Percentiles rank a stretch among this genome's conserved stretches.
Evolutionary conservation across 306 rosid genomes (phyloP).

Genomic region (Cucurbita moschata): DNA sequence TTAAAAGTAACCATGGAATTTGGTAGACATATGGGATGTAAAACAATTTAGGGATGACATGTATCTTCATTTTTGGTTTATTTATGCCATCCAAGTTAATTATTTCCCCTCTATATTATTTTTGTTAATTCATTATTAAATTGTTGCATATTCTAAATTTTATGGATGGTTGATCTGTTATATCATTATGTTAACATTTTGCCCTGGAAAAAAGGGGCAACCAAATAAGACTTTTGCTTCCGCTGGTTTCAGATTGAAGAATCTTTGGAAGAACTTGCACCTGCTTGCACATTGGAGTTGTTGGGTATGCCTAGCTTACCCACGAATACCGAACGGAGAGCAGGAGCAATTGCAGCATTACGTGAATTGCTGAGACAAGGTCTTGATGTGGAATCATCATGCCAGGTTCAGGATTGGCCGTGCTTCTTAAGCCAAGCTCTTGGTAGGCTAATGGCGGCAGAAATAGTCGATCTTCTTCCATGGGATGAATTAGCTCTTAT

Average conservation of each 20-base stretch:
- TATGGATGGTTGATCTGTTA: not conserved
- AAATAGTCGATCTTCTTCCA: constrained; percentile 84
- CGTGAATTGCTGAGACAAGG: constrained; percentile 93
- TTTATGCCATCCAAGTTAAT: not conserved
- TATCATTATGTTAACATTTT: not conserved
- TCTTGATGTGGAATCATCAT: constrained; percentile 68
- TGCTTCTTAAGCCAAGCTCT: constrained; percentile 78
- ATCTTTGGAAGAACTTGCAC: constrained; percentile 97
- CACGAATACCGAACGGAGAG: constrained; percentile 67
- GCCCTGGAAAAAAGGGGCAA: not conserved
- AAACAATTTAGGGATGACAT: not conserved
- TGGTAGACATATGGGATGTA: not conserved
- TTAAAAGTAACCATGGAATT: not conserved
- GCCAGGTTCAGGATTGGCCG: constrained; percentile 92
- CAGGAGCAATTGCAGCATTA: constrained; percentile 84
- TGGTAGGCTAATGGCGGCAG: constrained; percentile 54
- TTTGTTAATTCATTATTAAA: not conserved
- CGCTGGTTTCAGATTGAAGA: constrained; percentile 61
- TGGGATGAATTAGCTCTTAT: constrained; percentile 66
- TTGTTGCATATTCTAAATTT: not conserved
- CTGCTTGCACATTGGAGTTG: constrained; percentile 88
- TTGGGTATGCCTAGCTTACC: constrained; percentile 56
- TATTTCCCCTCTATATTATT: not conserved
- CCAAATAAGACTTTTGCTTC: not conserved
- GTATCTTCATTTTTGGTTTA: not conserved